Evolutionary conservation across 495 filamentous ascomycete genomes (phyloP).

Genomic region (Lophiostoma macrostomum): DNA sequence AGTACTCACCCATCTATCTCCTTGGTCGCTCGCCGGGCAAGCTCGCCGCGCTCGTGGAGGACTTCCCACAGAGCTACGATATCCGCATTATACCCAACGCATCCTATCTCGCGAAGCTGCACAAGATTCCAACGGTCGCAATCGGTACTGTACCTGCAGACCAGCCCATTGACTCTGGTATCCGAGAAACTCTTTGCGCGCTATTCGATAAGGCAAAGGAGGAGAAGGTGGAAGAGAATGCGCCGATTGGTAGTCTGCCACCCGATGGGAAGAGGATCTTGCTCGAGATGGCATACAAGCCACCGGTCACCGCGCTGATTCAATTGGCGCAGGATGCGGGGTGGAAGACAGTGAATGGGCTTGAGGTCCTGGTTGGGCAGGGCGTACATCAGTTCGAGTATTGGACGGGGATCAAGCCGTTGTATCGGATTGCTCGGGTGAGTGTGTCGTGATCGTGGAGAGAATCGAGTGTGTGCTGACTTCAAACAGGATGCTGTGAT

Average conservation of each 20-base stretch:
- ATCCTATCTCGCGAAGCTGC: slow-evolving; percentile 48
- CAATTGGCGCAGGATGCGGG: slow-evolving; percentile 72
- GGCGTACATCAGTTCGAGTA: slow-evolving; percentile 77
- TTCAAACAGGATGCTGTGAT: slow-evolving; percentile 18
- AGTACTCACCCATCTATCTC: slow-evolving; percentile 81
- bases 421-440: slow-evolving; percentile 61
- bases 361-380: slow-evolving; percentile 89
- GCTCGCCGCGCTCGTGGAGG: slow-evolving; percentile 60
- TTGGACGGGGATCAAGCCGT: slow-evolving; percentile 74
- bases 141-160: slow-evolving; percentile 92
- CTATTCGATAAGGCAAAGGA: slow-evolving; percentile 54
- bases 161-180: slow-evolving; percentile 69
- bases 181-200: slow-evolving; percentile 64
- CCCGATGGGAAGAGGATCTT: slow-evolving; percentile 53
- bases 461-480: slow-evolving; percentile 1
- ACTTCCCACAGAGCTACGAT: slow-evolving; percentile 73
- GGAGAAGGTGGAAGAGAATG: slow-evolving; percentile 28
- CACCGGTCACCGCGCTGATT: slow-evolving; percentile 79
- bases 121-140: slow-evolving; percentile 62
- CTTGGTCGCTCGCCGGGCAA: slow-evolving; percentile 73
- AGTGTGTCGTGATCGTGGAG: slow-evolving; percentile 7
- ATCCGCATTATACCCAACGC: slow-evolving; percentile 60
- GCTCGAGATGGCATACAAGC: slow-evolving; percentile 97
- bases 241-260: slow-evolving; percentile 13
- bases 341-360: slow-evolving; percentile 82